These are phyloP conservation scores for Cichorium intybus DNA, from an alignment of 140 eudicot genomes.

Conservation along the genomic window DNA sequence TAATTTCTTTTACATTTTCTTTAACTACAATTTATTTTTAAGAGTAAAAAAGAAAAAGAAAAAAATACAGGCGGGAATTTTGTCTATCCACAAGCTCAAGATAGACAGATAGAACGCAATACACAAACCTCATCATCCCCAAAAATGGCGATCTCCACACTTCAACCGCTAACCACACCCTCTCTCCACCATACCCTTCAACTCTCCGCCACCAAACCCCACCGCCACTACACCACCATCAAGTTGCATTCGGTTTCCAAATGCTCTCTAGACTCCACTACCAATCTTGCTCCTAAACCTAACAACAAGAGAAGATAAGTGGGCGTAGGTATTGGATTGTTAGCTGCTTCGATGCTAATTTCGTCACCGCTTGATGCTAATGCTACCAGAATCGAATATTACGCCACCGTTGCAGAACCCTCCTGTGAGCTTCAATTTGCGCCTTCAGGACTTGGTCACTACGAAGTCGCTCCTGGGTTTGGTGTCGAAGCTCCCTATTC, in stretches of 20 bases:
- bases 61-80: no score
- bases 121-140: background rate
- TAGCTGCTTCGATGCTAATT: conserved; percentile 56
- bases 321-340: conserved; percentile 49
- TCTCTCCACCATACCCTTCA: no score
- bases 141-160: conserved; percentile 23
- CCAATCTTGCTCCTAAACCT: background rate
- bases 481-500: no score
- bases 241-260: conserved; percentile 1
- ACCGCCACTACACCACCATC: no score
- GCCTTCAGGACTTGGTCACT: no score
- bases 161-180: conserved; percentile 19
- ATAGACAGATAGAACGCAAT: conserved; percentile 9
- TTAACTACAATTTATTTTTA: no score
- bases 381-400: conserved; percentile 86
- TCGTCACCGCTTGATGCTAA: conserved; percentile 62
- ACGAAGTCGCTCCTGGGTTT: no score
- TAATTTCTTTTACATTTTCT: no score
- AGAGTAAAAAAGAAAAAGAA: no score
- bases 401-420: conserved; percentile 77
- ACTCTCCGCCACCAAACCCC: no score
- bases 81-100: conserved; percentile 20
- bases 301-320: conserved; percentile 30
- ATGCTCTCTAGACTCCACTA: background rate
- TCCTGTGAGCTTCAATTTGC: no score